phyloP scores from a whole-genome alignment of 345 rosid species.

The Gossypium stocksii region DNA sequence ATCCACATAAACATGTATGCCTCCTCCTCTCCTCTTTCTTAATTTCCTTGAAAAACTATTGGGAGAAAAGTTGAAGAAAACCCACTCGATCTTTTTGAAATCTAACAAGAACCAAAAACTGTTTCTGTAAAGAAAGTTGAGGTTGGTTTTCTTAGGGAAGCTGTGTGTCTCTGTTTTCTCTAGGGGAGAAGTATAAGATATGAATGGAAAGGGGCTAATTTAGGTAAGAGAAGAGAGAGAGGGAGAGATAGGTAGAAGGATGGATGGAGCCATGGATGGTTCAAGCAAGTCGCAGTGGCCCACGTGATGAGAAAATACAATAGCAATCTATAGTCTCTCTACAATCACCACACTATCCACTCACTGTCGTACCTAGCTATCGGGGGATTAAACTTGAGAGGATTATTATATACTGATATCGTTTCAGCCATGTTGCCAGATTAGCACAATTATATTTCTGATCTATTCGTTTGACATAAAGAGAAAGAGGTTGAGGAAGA shows the following conservation, averaged over 20 bases:
- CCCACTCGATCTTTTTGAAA: neutral
- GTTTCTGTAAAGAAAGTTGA: neutral
- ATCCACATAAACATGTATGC: constrained; percentile 31
- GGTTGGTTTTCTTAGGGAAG: neutral
- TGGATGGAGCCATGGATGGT: constrained; percentile 4
- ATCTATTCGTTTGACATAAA: constrained; percentile 2
- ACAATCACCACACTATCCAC: neutral
- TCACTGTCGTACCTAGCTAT: neutral
- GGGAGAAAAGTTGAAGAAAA: too few species aligned
- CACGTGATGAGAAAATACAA: constrained; percentile 23
- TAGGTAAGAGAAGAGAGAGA: constrained; percentile 15
- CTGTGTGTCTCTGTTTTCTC: neutral
- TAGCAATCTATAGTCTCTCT: neutral
- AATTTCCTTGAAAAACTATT: neutral
- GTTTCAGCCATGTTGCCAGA: neutral
- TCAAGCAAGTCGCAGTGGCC: constrained; percentile 28
- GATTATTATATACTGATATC: neutral
- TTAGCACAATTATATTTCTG: neutral
- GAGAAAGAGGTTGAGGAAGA: too few species aligned
- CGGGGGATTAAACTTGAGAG: neutral
- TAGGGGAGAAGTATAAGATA: neutral
- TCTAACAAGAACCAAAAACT: neutral
- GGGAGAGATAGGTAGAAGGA: neutral
- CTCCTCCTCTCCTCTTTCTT: neutral
- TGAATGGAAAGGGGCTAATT: constrained; percentile 4